These are phyloP conservation scores for Debaryomyces fabryi DNA, from an alignment of 1,139 yeast species.

Conservation along the genomic window DNA sequence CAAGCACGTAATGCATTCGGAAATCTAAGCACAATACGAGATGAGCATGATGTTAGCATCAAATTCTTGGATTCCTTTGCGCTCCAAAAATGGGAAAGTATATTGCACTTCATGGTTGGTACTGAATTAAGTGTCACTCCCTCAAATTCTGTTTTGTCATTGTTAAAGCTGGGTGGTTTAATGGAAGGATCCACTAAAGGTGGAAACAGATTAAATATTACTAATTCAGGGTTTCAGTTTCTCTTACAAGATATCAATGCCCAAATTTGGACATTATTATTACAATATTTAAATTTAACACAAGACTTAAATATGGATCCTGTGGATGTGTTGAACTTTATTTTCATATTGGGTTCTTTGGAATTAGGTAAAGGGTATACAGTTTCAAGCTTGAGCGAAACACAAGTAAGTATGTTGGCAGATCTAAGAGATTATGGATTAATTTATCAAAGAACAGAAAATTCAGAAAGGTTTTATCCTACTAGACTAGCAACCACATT, in stretches of 20 bases:
- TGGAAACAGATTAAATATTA: slow-evolving; percentile 62
- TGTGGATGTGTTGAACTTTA: slow-evolving; percentile 91
- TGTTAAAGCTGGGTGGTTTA: slow-evolving; percentile 74
- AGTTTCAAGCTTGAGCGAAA: slow-evolving; percentile 67
- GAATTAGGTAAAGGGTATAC: slow-evolving; percentile 90
- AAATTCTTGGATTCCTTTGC: slow-evolving; percentile 80
- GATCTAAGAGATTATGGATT: slow-evolving; percentile 92
- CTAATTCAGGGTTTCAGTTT: slow-evolving; percentile 93
- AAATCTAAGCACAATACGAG: slow-evolving; percentile 33
- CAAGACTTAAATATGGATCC: slow-evolving; percentile 90
- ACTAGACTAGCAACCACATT: slow-evolving; percentile 88
- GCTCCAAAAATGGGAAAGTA: slow-evolving; percentile 88
- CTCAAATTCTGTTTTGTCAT: slow-evolving; percentile 64
- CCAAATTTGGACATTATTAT: slow-evolving; percentile 88
- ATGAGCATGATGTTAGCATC: slow-evolving; percentile 55
- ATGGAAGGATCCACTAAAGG: slow-evolving; percentile 62
- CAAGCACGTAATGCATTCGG: slow-evolving; percentile 52
- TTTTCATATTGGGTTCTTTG: slow-evolving; percentile 88
- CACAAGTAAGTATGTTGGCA: slow-evolving; percentile 84
- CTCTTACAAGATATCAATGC: slow-evolving; percentile 89
- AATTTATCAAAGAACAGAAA: slow-evolving; percentile 72
- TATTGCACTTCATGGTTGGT: slow-evolving; percentile 97
- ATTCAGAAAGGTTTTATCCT: slow-evolving; percentile 76
- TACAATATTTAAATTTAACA: slow-evolving; percentile 85
- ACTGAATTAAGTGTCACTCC: slow-evolving; percentile 71